Base-by-base conservation (phyloP, 768 basidiomycete species). In the Terana coerulea region DNA sequence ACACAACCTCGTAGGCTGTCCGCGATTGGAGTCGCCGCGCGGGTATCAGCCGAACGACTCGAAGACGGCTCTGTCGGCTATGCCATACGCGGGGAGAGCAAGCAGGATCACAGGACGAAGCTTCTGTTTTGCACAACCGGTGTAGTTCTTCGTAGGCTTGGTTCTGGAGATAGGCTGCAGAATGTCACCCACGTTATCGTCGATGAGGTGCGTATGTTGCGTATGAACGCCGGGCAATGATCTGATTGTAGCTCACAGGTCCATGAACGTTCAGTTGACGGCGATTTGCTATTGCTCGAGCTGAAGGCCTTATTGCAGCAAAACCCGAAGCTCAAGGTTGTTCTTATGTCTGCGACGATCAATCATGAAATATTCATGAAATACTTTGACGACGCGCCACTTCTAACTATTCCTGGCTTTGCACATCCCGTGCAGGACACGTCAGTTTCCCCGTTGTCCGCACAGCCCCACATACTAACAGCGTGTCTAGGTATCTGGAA, bases 311-410 rank as follows among this genome's bases (percentile, higher is more conserved):
- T 97, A 12, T 66, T 95, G 39, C 71, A 72, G 54, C 74, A 64
- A 17, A 84, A 91, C 60, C 68, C 73, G 19, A 77, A 66, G 1
- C 75, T 97, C 59, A 94, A 89, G 64, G 76, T 98, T 19, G 69
- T 95, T 19, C 75, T 95, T 40, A 97, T 97, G 93, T 92, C 89
- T 28, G 95, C 95, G 4, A 98, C 95, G 0, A 95, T 95, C 67
- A 95, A 97, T 61, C 90, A 93, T 53, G 76, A 89, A 55, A 80
- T 75, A n/a, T 94, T 93, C 59, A 72, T 84, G 42, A 75, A 79
- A 50, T 98, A 98, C 65, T 97, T 95, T 63, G 66, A 80, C 44
- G 75, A 79, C 19, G 91, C 92, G 3, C 92, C 95, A 1, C 73
- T 90, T 41, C 70, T 97, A 47, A 78, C 76, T 24, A 97, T 98